Evolutionary conservation across 345 rosid genomes (phyloP).

Genomic region (Hevea brasiliensis): DNA sequence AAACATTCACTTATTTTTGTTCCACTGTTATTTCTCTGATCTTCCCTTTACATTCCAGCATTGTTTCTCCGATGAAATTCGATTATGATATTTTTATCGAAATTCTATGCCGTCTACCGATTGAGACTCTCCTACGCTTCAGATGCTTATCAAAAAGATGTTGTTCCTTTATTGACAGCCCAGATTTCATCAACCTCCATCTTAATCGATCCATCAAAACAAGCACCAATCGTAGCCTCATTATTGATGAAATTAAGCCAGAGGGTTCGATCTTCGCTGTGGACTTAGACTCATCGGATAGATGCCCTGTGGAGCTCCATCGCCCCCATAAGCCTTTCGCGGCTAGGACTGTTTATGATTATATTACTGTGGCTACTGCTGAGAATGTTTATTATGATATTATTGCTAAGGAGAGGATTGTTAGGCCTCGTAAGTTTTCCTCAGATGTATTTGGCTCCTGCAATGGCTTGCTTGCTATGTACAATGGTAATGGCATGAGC

Average conservation of each 20-base stretch:
- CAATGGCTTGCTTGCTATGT: conserved; percentile 8
- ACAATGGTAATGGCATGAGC: not conserved
- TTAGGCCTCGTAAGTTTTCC: not conserved
- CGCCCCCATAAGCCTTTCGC: not conserved
- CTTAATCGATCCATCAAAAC: not conserved
- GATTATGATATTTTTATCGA: too few species aligned
- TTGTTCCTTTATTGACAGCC: not conserved
- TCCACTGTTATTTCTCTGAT: too few species aligned
- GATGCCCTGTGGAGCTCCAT: not conserved
- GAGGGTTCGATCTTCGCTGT: not conserved
- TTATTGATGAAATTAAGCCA: not conserved
- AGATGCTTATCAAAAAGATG: not conserved
- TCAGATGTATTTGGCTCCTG: not conserved
- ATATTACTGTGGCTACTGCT: too few species aligned
- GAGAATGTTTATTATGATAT: too few species aligned
- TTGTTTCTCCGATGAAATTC: too few species aligned
- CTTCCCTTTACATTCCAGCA: too few species aligned
- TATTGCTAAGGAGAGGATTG: not conserved
- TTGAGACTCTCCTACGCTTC: not conserved
- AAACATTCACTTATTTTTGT: too few species aligned
- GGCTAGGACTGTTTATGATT: too few species aligned
- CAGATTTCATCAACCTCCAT: not conserved
- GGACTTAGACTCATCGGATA: not conserved
- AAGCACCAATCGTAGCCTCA: not conserved
- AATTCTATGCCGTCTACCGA: not conserved